Evolutionary conservation across 2,329 filamentous ascomycete genomes (phyloP), one percentile per base, ranked within the genome.

Genomic region (Diaporthe batatas): DNA sequence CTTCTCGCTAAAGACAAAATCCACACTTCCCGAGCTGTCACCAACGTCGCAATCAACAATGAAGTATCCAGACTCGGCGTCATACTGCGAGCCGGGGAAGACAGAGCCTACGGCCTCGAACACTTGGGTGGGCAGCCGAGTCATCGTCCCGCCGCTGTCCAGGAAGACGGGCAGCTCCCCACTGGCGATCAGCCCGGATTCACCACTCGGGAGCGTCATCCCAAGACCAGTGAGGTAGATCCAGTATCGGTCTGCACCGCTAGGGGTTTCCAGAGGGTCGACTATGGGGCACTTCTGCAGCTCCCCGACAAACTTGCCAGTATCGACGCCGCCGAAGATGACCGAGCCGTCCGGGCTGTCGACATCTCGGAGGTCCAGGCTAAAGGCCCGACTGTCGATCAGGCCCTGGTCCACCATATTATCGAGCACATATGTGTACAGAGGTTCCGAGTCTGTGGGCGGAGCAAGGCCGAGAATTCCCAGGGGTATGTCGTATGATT

Each of bases 341-440:
- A 89, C 77, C 68, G 87, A 84, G 42, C 87, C 87, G 4, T 81
- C 82, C 18, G 82, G 76, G 14, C 82, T 79, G 16, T 83, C 84
- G 53, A 82, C 76, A 68, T 84, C 83, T 5, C 87, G 85, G 21
- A 89, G 79, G 69, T 89, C 87, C 32, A 89, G 80, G 7, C 85
- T 81, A 76, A 89, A 89, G 47, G 86, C 80, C n/a, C 85, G 85
- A 71, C 84, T 86, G 57, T 83, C 80, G 71, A 88, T 88, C 44
- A 86, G 76, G 21, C 84, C 84, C 75, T 88, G 84, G 0, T 80
- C 77, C 1, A 82, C 82, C 78, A 89, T 82, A 29, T 81, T 86
- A 75, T 86, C 87, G 58, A 89, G 80, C 25, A 92, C 83, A 32
- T 89, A 84, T 1, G 86, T 86, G 72, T 92, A 92, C 21, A 76